Conservation (phyloP, 1,284 basidiomycete species). For the Boletus sp. region DNA sequence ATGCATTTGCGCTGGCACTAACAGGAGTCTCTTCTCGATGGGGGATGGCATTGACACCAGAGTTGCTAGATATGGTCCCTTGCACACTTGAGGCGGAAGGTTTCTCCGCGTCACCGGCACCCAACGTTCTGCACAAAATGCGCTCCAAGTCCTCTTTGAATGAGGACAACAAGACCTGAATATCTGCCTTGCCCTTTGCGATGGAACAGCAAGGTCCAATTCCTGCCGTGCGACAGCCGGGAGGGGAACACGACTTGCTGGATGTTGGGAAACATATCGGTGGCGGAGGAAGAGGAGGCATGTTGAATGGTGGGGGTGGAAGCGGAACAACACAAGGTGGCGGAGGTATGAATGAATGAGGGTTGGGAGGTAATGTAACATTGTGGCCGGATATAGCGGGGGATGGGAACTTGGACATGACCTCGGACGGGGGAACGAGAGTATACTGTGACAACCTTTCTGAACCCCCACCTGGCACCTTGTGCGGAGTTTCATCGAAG, state of each 20-base stretch:
- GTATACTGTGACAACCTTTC: conserved; percentile 6
- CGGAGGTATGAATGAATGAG: background rate
- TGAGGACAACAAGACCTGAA: conserved; percentile 49
- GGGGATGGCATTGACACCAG: background rate
- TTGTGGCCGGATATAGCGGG: conserved; percentile 6
- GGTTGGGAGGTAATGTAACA: background rate
- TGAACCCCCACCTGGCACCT: conserved; percentile 26
- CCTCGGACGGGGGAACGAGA: background rate
- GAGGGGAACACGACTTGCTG: background rate
- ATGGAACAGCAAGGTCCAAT: conserved; percentile 45
- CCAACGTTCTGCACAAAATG: conserved; percentile 47
- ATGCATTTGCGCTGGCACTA: background rate
- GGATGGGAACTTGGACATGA: conserved; percentile 2
- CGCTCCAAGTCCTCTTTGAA: conserved; percentile 60
- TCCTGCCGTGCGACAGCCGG: background rate
- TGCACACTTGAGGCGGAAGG: background rate
- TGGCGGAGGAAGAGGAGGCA: conserved; percentile 22
- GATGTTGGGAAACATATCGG: conserved; percentile 34
- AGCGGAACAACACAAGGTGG: conserved; percentile 10
- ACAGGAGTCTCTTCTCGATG: background rate
- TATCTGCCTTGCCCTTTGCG: conserved; percentile 48
- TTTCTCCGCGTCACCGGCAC: conserved; percentile 25
- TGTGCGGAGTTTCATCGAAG: conserved; percentile 46
- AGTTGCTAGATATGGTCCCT: background rate
- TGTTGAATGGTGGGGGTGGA: background rate